Evolutionary conservation across 2,329 filamentous ascomycete species (phyloP).

Genomic region (Pestalotiopsis sp.): DNA sequence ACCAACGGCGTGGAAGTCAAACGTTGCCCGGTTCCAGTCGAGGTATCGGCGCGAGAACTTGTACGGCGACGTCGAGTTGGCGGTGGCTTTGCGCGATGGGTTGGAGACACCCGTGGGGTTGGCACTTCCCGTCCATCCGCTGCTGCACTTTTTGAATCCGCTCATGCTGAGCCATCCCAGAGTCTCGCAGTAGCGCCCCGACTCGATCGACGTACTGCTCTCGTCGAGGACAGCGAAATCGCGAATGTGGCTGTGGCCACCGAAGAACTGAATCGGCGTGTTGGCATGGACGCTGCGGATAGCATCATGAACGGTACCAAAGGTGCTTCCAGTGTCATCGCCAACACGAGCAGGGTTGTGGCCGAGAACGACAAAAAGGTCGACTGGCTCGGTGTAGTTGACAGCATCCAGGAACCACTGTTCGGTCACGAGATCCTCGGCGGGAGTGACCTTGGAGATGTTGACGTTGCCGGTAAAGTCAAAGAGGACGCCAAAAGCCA

Average conservation of each 20-base stretch:
- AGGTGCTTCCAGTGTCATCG: constrained; percentile 43
- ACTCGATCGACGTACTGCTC: constrained; percentile 62
- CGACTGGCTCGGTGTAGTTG: constrained; percentile 55
- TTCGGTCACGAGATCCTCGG: constrained; percentile 52
- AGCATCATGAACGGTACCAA: constrained; percentile 52
- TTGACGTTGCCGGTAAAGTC: constrained; percentile 62
- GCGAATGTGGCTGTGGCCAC: constrained; percentile 66
- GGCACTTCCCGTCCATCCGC: constrained; percentile 38
- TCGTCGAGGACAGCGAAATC: constrained; percentile 68
- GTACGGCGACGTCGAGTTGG: constrained; percentile 39
- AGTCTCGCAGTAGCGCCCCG: constrained; percentile 67
- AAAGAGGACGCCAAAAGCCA: constrained; percentile 48
- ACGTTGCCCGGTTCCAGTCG: constrained; percentile 70
- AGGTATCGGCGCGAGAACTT: constrained; percentile 63
- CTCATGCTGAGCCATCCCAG: constrained; percentile 68
- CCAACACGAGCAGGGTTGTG: constrained; percentile 61
- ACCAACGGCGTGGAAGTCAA: constrained; percentile 60
- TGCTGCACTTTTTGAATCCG: constrained; percentile 53
- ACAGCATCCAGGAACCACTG: constrained; percentile 64
- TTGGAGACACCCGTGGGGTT: constrained; percentile 6
- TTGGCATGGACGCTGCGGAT: constrained; percentile 59
- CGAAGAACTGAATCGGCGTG: constrained; percentile 65
- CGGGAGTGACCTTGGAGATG: constrained; percentile 61
- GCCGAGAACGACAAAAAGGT: constrained; percentile 65
- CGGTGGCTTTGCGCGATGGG: constrained; percentile 37